These are phyloP conservation scores for Coemansia erecta DNA, from an alignment of 192 early-diverging fungal species.

Conservation along the genomic window DNA sequence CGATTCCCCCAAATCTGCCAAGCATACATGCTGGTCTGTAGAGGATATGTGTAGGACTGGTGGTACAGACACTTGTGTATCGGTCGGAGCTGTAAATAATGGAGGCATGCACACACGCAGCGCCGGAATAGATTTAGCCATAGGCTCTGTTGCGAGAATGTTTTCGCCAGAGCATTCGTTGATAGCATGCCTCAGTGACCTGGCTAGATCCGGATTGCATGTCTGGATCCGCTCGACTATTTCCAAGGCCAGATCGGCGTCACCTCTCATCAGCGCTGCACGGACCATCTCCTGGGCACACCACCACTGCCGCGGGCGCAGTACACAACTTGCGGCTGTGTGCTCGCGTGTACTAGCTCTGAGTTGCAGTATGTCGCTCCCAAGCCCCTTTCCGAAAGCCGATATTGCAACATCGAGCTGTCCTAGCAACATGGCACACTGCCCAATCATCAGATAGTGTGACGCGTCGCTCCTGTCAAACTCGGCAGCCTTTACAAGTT, in stretches of 20 bases:
- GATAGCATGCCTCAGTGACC: not conserved
- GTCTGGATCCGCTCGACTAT: constrained; percentile 4
- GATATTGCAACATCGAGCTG: constrained; percentile 27
- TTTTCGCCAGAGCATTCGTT: not conserved
- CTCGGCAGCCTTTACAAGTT: constrained; percentile 14
- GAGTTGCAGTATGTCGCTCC: not conserved
- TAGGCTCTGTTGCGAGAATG: not conserved
- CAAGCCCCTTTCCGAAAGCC: constrained; percentile 16
- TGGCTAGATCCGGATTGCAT: constrained; percentile 4
- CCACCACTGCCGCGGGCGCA: constrained; percentile 42
- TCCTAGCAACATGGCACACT: constrained; percentile 32
- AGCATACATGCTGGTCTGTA: not conserved
- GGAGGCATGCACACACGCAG: not conserved
- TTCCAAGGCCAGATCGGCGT: constrained; percentile 16
- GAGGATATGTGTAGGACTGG: not conserved
- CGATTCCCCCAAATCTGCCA: not conserved
- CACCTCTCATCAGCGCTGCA: constrained; percentile 30
- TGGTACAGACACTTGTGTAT: not conserved
- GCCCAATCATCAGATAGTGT: constrained; percentile 25
- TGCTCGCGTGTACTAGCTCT: not conserved
- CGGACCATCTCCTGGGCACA: constrained; percentile 28
- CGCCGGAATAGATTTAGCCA: not conserved
- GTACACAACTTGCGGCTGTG: not conserved
- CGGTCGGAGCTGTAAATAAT: not conserved
- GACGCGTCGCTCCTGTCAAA: constrained; percentile 13